Evolutionary conservation across 345 rosid species (phyloP), one percentile per base, ranked within the genome.

Genomic region (Eucalyptus sideroxylon): DNA sequence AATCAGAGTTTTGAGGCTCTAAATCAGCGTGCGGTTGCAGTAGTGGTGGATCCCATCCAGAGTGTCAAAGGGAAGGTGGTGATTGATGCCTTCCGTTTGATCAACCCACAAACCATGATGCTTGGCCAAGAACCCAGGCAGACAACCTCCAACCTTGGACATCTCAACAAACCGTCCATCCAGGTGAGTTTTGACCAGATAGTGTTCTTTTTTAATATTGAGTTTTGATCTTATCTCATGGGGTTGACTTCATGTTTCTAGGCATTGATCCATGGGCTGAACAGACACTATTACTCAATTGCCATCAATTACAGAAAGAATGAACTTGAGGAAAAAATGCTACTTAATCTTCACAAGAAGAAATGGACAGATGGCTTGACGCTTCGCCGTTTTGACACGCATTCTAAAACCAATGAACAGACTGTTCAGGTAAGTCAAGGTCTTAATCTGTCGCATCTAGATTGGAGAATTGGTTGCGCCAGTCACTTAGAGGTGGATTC

Each of bases 61-160:
- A 97, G 99, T 89, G 99, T 98, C 26, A 96, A 97, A 92, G 99
- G 99, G 53, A 97, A 98, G 92, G 99, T 98, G 91, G 99, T 98
- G 89, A 98, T 98, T 91, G 99, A 98, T 94, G 99, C 99, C 9
- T 98, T 98, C 90, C 99, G 99, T 47, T 93, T 97, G 86, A 98
- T 98, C 86, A 98, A 97, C 88, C 99, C 99, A 14, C 99, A 97
- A 88, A 98, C 99, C 47, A 98, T 98, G 98, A 98, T 98, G 99
- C 99, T 98, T 93, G 99, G 99, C 88, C 99, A 98, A 92, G 99
- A 98, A 91, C 99, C 99, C 30, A 93, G 99, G 50, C 99, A 98
- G 88, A 98, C 99, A 87, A 98, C 99, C 60, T 98, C 99, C 21
- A 98, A 98, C 94, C 98, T 98, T 83, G 99, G 99, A 27, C 99